Conservation (phyloP, 129 eudicot species). For the Rutidosis leptorrhynchoides region DNA sequence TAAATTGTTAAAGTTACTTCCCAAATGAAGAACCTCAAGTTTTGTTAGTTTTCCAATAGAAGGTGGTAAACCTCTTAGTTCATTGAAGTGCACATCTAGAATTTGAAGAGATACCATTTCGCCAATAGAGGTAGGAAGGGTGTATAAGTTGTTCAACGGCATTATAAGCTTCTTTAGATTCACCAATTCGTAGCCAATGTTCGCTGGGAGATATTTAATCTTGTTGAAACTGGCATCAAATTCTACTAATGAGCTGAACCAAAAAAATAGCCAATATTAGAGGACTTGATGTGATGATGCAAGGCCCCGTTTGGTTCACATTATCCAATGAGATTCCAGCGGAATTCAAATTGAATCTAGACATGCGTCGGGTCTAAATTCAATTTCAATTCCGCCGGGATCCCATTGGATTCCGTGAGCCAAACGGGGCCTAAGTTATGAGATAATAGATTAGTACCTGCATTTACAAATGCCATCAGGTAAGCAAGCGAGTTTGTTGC, state of each 20-base stretch:
- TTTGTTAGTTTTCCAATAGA: slow-evolving; percentile 62
- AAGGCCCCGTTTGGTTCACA: too few species aligned
- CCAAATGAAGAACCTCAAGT: slow-evolving; percentile 62
- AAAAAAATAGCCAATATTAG: neutral
- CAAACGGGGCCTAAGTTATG: neutral
- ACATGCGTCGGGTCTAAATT: too few species aligned
- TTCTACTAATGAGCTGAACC: slow-evolving; percentile 72
- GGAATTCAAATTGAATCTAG: too few species aligned
- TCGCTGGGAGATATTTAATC: slow-evolving; percentile 72
- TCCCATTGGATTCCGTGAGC: too few species aligned
- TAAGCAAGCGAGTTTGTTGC: slow-evolving; percentile 76
- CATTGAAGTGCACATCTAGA: slow-evolving; percentile 80
- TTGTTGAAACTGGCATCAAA: slow-evolving; percentile 83
- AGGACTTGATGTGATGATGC: neutral
- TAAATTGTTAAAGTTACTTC: slow-evolving; percentile 80
- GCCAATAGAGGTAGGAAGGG: slow-evolving; percentile 86
- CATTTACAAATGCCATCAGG: slow-evolving; percentile 91
- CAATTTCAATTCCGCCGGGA: too few species aligned
- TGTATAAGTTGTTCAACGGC: slow-evolving; percentile 71
- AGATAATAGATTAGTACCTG: slow-evolving; percentile 44
- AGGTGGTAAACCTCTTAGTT: slow-evolving; percentile 77
- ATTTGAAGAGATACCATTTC: slow-evolving; percentile 66
- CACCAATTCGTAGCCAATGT: slow-evolving; percentile 68
- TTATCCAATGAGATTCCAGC: too few species aligned
- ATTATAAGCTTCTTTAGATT: slow-evolving; percentile 54